Percentiles rank a stretch among this genome's conserved stretches.
Conservation (phyloP, 352 stramenopile species). For the Phytophthora citrophthora region DNA sequence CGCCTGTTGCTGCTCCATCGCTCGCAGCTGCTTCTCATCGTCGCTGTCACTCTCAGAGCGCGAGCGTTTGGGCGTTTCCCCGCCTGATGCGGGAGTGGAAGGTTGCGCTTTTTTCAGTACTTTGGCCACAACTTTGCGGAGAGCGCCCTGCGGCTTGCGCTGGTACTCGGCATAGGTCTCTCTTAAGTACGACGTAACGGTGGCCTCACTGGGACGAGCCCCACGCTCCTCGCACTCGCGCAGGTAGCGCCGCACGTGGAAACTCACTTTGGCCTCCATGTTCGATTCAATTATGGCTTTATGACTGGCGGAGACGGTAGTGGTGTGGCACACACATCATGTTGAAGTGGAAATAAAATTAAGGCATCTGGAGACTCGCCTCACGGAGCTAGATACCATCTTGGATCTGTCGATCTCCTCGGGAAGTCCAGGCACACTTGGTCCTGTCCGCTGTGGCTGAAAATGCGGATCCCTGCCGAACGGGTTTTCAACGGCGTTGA, state of each 20-base stretch:
- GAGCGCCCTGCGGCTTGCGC: constrained; percentile 75
- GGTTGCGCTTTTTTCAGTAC: constrained; percentile 69
- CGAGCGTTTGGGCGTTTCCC: constrained; percentile 54
- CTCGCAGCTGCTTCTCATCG: constrained; percentile 62
- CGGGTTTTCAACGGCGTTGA: no score
- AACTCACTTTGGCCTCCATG: constrained; percentile 84
- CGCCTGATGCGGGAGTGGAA: neutral
- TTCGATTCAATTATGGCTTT: neutral
- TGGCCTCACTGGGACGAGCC: constrained; percentile 61
- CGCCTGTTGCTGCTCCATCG: constrained; percentile 54
- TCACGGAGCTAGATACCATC: no score
- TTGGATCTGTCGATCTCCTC: no score
- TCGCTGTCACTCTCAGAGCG: constrained; percentile 67
- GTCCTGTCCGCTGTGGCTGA: no score
- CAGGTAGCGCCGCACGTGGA: constrained; percentile 87
- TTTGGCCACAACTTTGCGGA: constrained; percentile 76
- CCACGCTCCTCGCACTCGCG: constrained; percentile 80
- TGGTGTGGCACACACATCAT: constrained; percentile 1
- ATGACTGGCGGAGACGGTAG: constrained; percentile 2
- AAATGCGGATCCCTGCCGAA: no score
- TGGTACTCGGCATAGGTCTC: constrained; percentile 88
- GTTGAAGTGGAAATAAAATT: neutral
- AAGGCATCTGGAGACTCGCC: no score
- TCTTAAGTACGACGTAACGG: constrained; percentile 63
- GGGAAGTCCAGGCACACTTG: no score